phyloP scores from a whole-genome alignment of 225 moss, liverwort and hornwort genomes.

The Polytrichum formosum region DNA sequence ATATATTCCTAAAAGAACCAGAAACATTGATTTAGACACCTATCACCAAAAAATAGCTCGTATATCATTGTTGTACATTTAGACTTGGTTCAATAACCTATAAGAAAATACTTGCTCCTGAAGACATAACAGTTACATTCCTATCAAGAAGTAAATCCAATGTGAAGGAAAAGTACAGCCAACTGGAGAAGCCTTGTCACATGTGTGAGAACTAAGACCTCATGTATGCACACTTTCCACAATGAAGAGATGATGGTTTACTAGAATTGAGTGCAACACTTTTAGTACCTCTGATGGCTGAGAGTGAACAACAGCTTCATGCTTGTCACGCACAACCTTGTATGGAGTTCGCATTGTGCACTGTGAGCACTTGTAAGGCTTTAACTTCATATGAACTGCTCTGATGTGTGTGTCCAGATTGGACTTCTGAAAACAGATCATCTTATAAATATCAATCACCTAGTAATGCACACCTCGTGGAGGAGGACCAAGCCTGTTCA shows the following conservation, averaged over 20 bases:
- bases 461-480: no score
- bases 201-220: neutral
- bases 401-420: conserved; percentile 54
- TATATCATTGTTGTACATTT: no score
- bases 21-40: neutral
- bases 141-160: neutral
- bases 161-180: neutral
- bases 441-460: neutral
- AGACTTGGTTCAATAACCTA: no score
- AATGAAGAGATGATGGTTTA: neutral
- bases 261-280: conserved; percentile 2
- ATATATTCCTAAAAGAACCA: neutral
- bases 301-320: conserved; percentile 40
- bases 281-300: conserved; percentile 16
- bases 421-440: conserved; percentile 34
- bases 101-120: no score
- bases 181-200: no score
- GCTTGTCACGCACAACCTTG: conserved; percentile 56
- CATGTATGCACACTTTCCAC: neutral
- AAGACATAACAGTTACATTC: neutral
- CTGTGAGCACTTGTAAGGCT: conserved; percentile 56
- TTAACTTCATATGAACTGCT: conserved; percentile 49
- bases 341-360: conserved; percentile 62
- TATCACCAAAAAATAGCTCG: neutral
- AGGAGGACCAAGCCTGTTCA: neutral